Base-by-base conservation (phyloP, 1,284 basidiomycete species). In the Austroboletus novae-zelandiae region DNA sequence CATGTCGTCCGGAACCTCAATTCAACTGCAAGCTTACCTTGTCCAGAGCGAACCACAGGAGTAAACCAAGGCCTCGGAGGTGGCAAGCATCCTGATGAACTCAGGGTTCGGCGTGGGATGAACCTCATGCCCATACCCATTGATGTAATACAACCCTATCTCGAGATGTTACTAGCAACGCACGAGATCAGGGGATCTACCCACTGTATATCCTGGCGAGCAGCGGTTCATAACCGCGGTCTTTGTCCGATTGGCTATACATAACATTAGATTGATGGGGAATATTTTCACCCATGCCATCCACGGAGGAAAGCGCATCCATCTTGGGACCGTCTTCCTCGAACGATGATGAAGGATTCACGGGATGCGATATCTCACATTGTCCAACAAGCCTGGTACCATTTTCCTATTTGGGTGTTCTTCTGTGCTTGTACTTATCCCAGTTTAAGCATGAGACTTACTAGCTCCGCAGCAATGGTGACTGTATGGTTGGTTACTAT, bases 281-380 rank as follows among this genome's bases (percentile, higher is more conserved):
- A 55, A 78, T 68, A 40, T 69, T 69, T 54, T 77, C 76, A 35
- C 75, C 80, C 55, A 83, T 72, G 20, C 76, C 80, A 47, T 84
- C 83, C 8, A 74, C 60, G 25, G 75, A 74, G 23, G 75, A 77
- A 55, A 63, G 64, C 41, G 65, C 61, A 36, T 70, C 71, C 35
- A 61, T 57, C 32, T 71, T 64, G 45, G 50, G 49, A 47, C 14
- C 11, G 11, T 54, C 56, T 62, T 67, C 62, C 39, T 53, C 53
- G 39, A 71, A 69, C 31, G 69, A 62, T 45, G 68, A 61, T 15
- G 53, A 48, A 2, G 59, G 59, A 35, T 71, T 67, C 8, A 90
- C 80, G 0, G 96, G 96, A 68, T 99, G 96, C 1, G 94, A 97
- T 57, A 99, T 98, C 65, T 97, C 93, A 67, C 94, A 98, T 71